These are phyloP conservation scores for Trichoderma asperellum DNA, from an alignment of 2,329 filamentous ascomycete species.

Conservation along the genomic window DNA sequence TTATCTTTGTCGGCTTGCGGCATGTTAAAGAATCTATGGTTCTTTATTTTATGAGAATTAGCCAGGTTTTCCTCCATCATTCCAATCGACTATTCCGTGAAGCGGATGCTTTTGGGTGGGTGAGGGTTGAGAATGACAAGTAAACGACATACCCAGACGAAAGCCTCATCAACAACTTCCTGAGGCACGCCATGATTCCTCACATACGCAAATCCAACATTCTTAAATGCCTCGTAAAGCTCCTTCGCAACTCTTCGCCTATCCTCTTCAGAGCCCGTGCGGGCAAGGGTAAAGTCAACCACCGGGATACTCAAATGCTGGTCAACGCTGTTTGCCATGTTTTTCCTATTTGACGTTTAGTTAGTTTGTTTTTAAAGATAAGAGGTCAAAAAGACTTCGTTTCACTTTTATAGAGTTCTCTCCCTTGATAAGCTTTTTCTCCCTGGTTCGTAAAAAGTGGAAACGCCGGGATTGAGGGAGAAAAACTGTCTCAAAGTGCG, in stretches of 20 bases:
- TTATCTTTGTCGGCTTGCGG: slow-evolving; percentile 39
- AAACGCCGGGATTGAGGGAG: neutral
- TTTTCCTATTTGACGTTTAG: too few relatives aligned
- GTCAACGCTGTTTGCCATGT: neutral
- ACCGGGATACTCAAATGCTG: slow-evolving; percentile 31
- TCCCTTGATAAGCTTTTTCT: neutral
- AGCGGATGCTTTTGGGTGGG: neutral
- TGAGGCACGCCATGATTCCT: slow-evolving; percentile 43
- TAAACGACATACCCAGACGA: slow-evolving; percentile 39
- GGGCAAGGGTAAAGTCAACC: slow-evolving; percentile 32
- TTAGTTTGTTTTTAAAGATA: too few relatives aligned
- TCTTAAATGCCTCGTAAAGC: slow-evolving; percentile 39
- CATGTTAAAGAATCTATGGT: slow-evolving; percentile 38
- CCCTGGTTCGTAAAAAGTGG: neutral
- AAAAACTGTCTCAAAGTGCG: neutral
- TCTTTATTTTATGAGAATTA: slow-evolving; percentile 28
- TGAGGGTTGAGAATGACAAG: neutral
- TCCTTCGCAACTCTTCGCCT: slow-evolving; percentile 29
- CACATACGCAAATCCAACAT: slow-evolving; percentile 43
- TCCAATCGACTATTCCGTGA: neutral
- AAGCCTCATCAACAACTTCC: slow-evolving; percentile 44
- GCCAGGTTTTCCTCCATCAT: neutral
- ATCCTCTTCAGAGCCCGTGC: slow-evolving; percentile 27
- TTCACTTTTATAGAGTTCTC: neutral
- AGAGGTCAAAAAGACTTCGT: neutral